Percentiles rank a stretch among this genome's conserved stretches.
phyloP scores from a whole-genome alignment of 257 asterid genomes.

The Catharanthus roseus region DNA sequence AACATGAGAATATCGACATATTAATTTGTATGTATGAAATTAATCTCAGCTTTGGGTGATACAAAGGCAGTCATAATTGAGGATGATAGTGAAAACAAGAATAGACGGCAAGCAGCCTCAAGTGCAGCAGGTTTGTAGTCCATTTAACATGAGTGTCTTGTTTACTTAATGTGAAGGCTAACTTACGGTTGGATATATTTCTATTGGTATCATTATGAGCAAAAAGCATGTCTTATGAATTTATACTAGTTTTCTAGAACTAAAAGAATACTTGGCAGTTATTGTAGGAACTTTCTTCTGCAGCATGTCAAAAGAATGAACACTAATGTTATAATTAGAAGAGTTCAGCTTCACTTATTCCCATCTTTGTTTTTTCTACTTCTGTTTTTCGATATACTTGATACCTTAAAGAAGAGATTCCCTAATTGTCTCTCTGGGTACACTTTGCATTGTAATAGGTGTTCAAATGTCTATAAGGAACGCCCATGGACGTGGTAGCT shows the following conservation, averaged over 20 bases:
- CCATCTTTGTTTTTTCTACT: not conserved
- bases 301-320: not conserved
- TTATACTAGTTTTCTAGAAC: not conserved
- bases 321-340: not conserved
- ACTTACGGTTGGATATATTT: not conserved
- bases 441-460: slow-evolving; percentile 35
- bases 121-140: slow-evolving; percentile 34
- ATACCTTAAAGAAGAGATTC: not conserved
- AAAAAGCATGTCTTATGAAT: too few species aligned
- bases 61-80: slow-evolving; percentile 41
- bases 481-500: slow-evolving; percentile 12
- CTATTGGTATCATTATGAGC: not conserved
- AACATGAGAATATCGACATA: not conserved
- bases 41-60: slow-evolving; percentile 57
- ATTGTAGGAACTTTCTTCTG: not conserved
- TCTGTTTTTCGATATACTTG: not conserved
- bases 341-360: not conserved
- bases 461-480: slow-evolving; percentile 36
- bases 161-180: not conserved
- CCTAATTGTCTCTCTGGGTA: not conserved
- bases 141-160: not conserved
- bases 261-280: not conserved
- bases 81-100: slow-evolving; percentile 29
- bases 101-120: slow-evolving; percentile 13
- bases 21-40: slow-evolving; percentile 5